phyloP scores from a whole-genome alignment of 768 basidiomycete species.

The Antrodiella citrinella region DNA sequence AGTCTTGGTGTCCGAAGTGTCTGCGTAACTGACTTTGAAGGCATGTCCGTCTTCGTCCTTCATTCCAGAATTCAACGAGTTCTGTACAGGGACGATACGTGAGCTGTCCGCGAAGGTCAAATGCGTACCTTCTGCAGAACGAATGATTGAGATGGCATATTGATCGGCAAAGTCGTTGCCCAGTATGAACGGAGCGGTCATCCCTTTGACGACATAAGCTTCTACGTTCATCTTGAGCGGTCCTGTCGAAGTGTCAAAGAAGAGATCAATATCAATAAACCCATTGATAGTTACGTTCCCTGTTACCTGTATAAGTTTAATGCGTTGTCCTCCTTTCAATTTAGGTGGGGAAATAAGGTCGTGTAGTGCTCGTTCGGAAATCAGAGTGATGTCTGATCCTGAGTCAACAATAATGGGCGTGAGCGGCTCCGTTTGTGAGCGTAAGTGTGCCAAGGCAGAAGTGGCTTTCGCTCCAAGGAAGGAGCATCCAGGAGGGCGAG shows the following conservation, averaged over 20 bases:
- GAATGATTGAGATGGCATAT: constrained; percentile 23
- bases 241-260: constrained; percentile 18
- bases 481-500: constrained; percentile 22
- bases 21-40: neutral
- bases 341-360: constrained; percentile 11
- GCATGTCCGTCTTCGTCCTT: constrained; percentile 2
- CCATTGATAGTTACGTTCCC: no score
- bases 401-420: constrained; percentile 18
- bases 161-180: no score
- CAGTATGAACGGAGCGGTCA: no score
- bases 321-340: constrained; percentile 19
- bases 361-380: constrained; percentile 14
- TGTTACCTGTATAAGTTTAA: no score
- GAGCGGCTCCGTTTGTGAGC: neutral
- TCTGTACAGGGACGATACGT: neutral
- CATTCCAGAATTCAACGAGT: neutral
- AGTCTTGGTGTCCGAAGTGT: neutral
- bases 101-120: constrained; percentile 14
- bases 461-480: constrained; percentile 27
- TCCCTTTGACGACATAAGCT: no score
- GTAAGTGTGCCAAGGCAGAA: constrained; percentile 7
- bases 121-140: constrained; percentile 7
- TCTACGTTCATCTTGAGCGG: constrained; percentile 16
- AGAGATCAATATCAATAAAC: constrained; percentile 20
- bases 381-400: no score